Conservation (phyloP, 2,329 filamentous ascomycete species). For the Aspergillus texensis region DNA sequence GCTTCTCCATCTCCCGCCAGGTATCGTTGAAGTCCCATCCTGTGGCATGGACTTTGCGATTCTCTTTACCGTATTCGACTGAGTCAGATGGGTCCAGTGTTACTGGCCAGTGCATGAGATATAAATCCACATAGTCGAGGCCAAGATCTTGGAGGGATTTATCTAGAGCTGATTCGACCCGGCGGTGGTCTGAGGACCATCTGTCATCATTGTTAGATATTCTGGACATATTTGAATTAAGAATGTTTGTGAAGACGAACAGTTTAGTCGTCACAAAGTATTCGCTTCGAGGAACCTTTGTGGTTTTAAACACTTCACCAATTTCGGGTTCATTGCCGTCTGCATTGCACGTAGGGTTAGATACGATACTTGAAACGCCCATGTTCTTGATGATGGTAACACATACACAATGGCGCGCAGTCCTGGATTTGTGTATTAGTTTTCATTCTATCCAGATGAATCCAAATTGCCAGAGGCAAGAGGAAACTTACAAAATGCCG, state of each 20-base stretch:
- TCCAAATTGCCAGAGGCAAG: too few species aligned
- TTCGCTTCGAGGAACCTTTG: neutral
- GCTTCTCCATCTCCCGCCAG: neutral
- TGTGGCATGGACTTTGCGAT: neutral
- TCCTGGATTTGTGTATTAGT: neutral
- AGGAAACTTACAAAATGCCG: neutral
- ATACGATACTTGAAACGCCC: neutral
- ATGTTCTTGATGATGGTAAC: neutral
- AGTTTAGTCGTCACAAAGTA: neutral
- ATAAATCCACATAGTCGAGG: neutral
- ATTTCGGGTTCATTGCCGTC: neutral
- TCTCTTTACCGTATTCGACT: neutral
- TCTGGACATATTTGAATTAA: rapidly evolving
- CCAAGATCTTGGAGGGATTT: neutral
- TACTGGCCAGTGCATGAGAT: neutral
- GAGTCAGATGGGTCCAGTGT: neutral
- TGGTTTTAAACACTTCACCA: neutral
- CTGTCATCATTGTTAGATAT: neutral
- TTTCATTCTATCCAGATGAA: too few species aligned
- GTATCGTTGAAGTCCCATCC: neutral
- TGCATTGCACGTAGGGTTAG: neutral
- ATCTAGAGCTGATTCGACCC: neutral
- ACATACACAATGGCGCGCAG: neutral
- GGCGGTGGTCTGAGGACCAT: neutral
- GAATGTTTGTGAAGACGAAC: neutral